Conservation (phyloP, 352 stramenopile species). For the Phytophthora cryptogea region DNA sequence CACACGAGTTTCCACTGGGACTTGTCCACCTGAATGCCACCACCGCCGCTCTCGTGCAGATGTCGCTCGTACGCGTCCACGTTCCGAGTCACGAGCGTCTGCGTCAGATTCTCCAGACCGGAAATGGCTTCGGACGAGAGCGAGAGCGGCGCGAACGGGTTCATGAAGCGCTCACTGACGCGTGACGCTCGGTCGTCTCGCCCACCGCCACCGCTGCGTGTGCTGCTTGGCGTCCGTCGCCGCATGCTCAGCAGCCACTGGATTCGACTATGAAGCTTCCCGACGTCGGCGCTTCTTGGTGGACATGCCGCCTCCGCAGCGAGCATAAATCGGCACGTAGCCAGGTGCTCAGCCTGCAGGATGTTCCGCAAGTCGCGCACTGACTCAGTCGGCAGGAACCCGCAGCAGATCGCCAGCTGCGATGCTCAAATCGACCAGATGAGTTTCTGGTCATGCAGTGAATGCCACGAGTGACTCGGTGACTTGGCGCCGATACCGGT, state of each 20-base stretch:
- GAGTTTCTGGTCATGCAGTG: neutral
- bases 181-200: slow-evolving; percentile 4
- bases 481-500: too few relatives aligned
- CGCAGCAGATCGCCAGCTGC: slow-evolving; percentile 18
- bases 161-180: slow-evolving; percentile 36
- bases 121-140: slow-evolving; percentile 27
- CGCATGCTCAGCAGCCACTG: slow-evolving; percentile 16
- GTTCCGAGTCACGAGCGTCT: slow-evolving; percentile 33
- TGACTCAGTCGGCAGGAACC: slow-evolving; percentile 20
- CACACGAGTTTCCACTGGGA: slow-evolving; percentile 38
- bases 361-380: neutral
- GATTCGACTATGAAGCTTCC: slow-evolving; percentile 14
- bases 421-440: slow-evolving; percentile 5
- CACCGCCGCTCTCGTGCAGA: slow-evolving; percentile 6
- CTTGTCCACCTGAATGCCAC: slow-evolving; percentile 27
- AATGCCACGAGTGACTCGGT: neutral
- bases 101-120: slow-evolving; percentile 33
- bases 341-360: neutral
- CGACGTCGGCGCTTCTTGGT: neutral
- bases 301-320: neutral
- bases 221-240: neutral
- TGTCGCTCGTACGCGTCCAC: slow-evolving; percentile 42
- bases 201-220: slow-evolving; percentile 1
- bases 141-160: slow-evolving; percentile 38
- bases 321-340: slow-evolving; percentile 19